A percentile compares a stretch with the other conserved stretches of the same genome.
Evolutionary conservation across 2,329 filamentous ascomycete species (phyloP).

Genomic region (Beauveria brongniartii): DNA sequence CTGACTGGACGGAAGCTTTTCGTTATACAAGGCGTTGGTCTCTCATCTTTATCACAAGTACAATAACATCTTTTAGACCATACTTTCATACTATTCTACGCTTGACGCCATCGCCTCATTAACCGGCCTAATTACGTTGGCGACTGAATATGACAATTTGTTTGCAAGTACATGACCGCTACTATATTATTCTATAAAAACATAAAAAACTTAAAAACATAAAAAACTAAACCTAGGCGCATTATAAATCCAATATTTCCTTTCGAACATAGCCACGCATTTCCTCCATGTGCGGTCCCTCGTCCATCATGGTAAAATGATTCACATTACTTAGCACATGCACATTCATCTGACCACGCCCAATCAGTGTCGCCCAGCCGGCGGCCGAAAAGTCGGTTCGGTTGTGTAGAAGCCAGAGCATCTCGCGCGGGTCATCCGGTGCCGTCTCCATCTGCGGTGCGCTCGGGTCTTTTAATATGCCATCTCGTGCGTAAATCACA

Average conservation of each 20-base stretch:
- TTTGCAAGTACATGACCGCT: background rate
- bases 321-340: conserved; percentile 57
- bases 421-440: background rate
- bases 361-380: conserved; percentile 18
- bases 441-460: conserved; percentile 48
- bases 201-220: too few relatives aligned
- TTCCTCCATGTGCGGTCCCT: conserved; percentile 18
- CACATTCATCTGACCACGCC: conserved; percentile 38
- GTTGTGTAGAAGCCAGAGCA: conserved; percentile 60
- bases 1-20: too few relatives aligned
- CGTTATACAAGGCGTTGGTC: too few relatives aligned
- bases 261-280: background rate
- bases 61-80: too few relatives aligned
- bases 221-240: background rate
- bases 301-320: conserved; percentile 72
- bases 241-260: background rate
- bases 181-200: background rate
- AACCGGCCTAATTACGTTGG: background rate
- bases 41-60: too few relatives aligned
- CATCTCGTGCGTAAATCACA: conserved; percentile 65
- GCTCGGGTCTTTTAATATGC: conserved; percentile 39
- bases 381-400: conserved; percentile 51
- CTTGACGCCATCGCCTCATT: too few relatives aligned
- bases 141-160: background rate
- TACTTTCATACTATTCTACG: too few relatives aligned